Base-by-base conservation (phyloP, 257 asterid species). In the Vinca minor region DNA sequence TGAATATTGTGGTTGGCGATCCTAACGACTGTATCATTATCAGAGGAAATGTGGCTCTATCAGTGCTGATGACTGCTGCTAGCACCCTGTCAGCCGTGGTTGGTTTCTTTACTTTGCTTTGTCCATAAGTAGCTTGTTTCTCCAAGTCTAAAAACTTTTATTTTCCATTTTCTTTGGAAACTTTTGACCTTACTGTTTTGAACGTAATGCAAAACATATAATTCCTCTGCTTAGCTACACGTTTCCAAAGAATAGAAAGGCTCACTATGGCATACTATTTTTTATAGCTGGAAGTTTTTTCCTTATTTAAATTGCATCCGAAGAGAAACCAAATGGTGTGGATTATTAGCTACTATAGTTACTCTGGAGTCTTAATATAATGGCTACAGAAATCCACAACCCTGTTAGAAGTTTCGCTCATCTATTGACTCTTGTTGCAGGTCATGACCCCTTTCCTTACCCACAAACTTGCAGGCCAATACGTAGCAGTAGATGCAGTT, bases 21-120 rank as follows among this genome's bases (percentile, higher is more conserved):
- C 65, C 76, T 87, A 66, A 83, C 54, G 44, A 62, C 46, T 68
- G 62, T 8, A 53, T 67, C 66, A 25, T 69, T 60, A 20, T 41
- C 91, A 88, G 98, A 55, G 98, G 98, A 53, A 91, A 91, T 70
- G 95, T 88, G 71, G 98, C 96, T 65, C 96, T 91, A 46, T 91
- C 98, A 45, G 98, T 91, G 70, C 66, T 91, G 79, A 91, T 91
- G 98, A 88, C 98, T 13, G 98, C 98, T 72, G 87, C 87, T 62
- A 91, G 98, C 74, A 91, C 98, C 71, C 70, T 91, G 65, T 46
- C 92, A 10, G 94, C 98, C 28, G 96, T 85, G 95, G 98, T 91
- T 68, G 54, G 96, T 87, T 55, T 52, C 71, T 74, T 65, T 7
- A 29, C 47, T 29, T 58, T 46, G 42, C 68, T 17, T 12, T 39